phyloP scores from a whole-genome alignment of 371 early-diverging fungal species.

The Haplosporangium sp. region DNA sequence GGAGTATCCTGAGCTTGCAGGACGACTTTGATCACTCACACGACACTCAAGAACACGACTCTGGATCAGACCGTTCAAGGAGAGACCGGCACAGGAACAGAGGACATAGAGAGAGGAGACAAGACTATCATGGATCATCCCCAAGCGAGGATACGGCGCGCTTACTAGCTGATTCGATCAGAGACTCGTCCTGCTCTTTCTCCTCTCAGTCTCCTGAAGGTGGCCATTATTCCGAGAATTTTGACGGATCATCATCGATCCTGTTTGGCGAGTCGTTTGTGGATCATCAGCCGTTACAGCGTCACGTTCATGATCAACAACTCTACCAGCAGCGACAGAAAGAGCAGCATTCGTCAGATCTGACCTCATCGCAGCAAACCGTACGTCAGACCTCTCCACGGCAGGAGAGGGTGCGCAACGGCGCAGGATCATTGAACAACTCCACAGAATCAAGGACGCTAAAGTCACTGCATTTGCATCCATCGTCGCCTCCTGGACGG shows the following conservation, averaged over 20 bases:
- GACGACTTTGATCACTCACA: conserved; percentile 25
- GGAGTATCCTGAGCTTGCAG: conserved; percentile 39
- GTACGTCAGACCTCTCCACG: neutral
- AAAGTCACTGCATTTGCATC: conserved; percentile 2
- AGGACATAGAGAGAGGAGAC: conserved; percentile 2
- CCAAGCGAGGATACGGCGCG: conserved; percentile 13
- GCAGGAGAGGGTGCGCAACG: neutral
- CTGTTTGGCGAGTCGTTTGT: conserved; percentile 45
- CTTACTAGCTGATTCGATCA: conserved; percentile 9
- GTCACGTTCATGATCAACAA: conserved; percentile 28
- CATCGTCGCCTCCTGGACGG: conserved; percentile 11
- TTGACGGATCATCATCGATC: conserved; percentile 29
- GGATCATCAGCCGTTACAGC: conserved; percentile 46
- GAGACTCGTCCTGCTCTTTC: conserved; percentile 34
- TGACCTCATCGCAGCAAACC: conserved; percentile 3
- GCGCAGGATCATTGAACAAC: neutral
- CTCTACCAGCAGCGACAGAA: too few relatives aligned
- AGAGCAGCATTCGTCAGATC: conserved; percentile 3
- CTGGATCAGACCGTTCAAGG: conserved; percentile 18
- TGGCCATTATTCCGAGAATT: conserved; percentile 32
- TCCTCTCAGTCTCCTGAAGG: conserved; percentile 31
- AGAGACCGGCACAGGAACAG: conserved; percentile 10
- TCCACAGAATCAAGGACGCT: neutral
- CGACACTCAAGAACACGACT: conserved; percentile 17
- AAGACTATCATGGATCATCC: neutral